Percentiles rank a stretch among this genome's conserved stretches.
phyloP scores from a whole-genome alignment of 352 stramenopile genomes.

The Pythium biforme region DNA sequence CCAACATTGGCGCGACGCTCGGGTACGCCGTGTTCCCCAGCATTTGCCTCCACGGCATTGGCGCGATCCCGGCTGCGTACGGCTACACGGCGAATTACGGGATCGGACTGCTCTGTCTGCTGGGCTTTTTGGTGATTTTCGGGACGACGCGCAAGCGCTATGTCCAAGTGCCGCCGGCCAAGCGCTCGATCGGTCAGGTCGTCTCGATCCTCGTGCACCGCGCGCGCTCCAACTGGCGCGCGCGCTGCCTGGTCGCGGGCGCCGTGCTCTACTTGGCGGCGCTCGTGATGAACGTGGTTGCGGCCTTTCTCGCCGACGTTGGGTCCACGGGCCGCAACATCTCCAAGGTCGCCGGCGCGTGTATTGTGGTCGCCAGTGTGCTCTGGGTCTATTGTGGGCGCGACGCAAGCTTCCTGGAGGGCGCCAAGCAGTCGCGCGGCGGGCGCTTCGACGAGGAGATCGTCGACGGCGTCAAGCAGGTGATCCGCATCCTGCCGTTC shows the following conservation, averaged over 20 bases:
- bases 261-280: constrained; percentile 15
- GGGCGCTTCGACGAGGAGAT: constrained; percentile 39
- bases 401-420: constrained; percentile 38
- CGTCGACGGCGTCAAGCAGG: constrained; percentile 46
- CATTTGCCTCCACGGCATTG: no score
- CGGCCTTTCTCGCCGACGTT: constrained; percentile 22
- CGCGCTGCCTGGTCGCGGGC: constrained; percentile 18
- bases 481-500: constrained; percentile 50
- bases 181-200: no score
- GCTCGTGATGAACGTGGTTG: constrained; percentile 28
- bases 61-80: no score
- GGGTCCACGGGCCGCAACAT: constrained; percentile 9
- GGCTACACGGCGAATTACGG: no score
- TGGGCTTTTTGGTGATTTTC: no score
- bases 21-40: no score
- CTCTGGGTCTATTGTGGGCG: constrained; percentile 39
- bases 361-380: constrained; percentile 29
- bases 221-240: constrained; percentile 11
- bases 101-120: no score
- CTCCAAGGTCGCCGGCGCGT: constrained; percentile 11
- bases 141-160: no score
- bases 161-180: no score
- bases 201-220: constrained; percentile 10
- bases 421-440: constrained; percentile 30
- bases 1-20: no score